Conservation (phyloP, 2,329 filamentous ascomycete genomes). For the Claviceps sp. region DNA sequence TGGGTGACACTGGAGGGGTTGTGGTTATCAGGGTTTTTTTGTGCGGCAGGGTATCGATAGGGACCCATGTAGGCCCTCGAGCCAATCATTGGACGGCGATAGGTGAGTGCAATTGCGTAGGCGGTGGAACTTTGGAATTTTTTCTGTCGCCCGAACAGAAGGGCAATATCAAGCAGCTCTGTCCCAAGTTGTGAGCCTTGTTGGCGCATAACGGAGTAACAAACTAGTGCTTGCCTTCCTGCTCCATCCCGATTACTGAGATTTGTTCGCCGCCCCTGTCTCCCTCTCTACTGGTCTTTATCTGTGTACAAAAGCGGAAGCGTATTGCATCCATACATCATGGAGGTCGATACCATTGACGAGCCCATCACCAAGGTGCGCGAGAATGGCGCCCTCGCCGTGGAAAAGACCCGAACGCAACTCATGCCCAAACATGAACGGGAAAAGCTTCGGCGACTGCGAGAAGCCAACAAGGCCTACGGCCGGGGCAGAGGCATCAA, state of each 20-base stretch:
- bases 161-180: background rate
- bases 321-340: constrained; percentile 12
- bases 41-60: constrained; percentile 18
- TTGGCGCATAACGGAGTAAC: background rate
- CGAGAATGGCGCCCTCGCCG: constrained; percentile 39
- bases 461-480: constrained; percentile 61
- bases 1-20: constrained; percentile 19
- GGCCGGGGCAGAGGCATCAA: constrained; percentile 70
- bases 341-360: constrained; percentile 25
- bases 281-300: background rate
- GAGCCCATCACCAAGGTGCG: constrained; percentile 23
- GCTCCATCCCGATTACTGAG: background rate
- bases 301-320: background rate
- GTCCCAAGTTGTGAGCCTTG: background rate
- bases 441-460: constrained; percentile 36
- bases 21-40: constrained; percentile 26
- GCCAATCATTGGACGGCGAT: constrained; percentile 18
- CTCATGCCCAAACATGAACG: constrained; percentile 38
- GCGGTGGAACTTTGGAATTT: constrained; percentile 21
- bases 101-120: constrained; percentile 8
- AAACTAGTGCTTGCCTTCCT: no score
- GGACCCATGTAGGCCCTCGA: constrained; percentile 2
- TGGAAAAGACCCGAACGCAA: constrained; percentile 36
- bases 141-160: constrained; percentile 6
- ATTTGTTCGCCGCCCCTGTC: background rate